These are phyloP conservation scores for Sugiyamaella novakii DNA, from an alignment of 1,139 yeast species.

Conservation along the genomic window DNA sequence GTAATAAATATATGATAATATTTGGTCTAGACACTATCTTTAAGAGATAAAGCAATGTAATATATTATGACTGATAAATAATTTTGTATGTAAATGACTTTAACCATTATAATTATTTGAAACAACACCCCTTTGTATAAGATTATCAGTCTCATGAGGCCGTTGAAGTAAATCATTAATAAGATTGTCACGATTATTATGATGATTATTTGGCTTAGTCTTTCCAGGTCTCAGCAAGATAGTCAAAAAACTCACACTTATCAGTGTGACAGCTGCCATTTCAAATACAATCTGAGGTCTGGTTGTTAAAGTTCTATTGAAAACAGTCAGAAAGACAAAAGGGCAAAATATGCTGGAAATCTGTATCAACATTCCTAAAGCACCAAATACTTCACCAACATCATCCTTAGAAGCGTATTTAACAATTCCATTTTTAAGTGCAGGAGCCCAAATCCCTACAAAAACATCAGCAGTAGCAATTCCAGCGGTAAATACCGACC, in stretches of 20 bases:
- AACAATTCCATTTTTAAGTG: conserved; percentile 52
- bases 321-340: conserved; percentile 35
- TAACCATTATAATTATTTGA: no score
- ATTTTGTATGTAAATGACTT: not conserved
- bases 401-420: conserved; percentile 48
- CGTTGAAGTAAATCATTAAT: not conserved
- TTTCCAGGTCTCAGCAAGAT: conserved; percentile 2
- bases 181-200: not conserved
- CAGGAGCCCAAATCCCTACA: conserved; percentile 52
- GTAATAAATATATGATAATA: no score
- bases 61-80: not conserved
- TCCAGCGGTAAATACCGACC: conserved; percentile 33
- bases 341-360: conserved; percentile 36
- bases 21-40: no score
- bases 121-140: no score
- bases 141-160: conserved; percentile 4
- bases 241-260: conserved; percentile 11
- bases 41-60: no score
- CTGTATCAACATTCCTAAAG: conserved; percentile 35
- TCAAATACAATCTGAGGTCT: conserved; percentile 37
- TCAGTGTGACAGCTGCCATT: conserved; percentile 27
- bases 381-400: conserved; percentile 42
- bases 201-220: not conserved
- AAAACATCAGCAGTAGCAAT: conserved; percentile 47
- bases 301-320: conserved; percentile 34